Conservation (phyloP, 805 yeast species). For the Ogataea saltuana region DNA sequence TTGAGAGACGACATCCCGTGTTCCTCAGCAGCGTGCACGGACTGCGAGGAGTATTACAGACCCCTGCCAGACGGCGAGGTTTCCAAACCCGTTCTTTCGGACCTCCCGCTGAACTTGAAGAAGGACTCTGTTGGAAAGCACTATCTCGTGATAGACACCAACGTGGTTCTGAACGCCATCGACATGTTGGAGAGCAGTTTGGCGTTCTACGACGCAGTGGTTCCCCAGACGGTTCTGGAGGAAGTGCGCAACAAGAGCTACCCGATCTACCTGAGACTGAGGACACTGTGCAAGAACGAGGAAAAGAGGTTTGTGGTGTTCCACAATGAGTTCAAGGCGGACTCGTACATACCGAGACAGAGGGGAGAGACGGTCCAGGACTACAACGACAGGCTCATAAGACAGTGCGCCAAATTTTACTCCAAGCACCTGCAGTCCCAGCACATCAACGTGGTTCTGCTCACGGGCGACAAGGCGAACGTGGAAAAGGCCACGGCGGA, state of each 20-base stretch:
- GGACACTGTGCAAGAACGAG: constrained; percentile 72
- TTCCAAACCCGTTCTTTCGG: constrained; percentile 68
- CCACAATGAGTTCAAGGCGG: constrained; percentile 85
- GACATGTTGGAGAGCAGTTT: constrained; percentile 79
- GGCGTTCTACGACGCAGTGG: constrained; percentile 82
- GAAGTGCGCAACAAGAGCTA: constrained; percentile 86
- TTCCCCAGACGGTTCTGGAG: constrained; percentile 94
- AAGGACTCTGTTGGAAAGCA: constrained; percentile 58
- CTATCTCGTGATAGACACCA: constrained; percentile 84
- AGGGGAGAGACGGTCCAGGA: constrained; percentile 79
- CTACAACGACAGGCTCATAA: constrained; percentile 87
- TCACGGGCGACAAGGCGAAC: constrained; percentile 80
- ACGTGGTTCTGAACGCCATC: constrained; percentile 82
- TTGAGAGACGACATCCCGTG: constrained; percentile 92
- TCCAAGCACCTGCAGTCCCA: constrained; percentile 54
- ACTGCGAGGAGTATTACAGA: constrained; percentile 55
- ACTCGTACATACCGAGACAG: constrained; percentile 64
- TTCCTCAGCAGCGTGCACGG: constrained; percentile 66
- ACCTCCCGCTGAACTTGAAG: constrained; percentile 51
- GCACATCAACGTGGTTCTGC: constrained; percentile 50
- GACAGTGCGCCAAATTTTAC: constrained; percentile 75
- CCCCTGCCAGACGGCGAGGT: constrained; percentile 68
- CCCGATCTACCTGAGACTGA: constrained; percentile 83
- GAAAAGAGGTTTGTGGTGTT: constrained; percentile 86
- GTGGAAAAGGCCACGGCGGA: constrained; percentile 54